Base-by-base conservation (phyloP, 805 yeast genomes). In the Scheffersomyces ergatensis region DNA sequence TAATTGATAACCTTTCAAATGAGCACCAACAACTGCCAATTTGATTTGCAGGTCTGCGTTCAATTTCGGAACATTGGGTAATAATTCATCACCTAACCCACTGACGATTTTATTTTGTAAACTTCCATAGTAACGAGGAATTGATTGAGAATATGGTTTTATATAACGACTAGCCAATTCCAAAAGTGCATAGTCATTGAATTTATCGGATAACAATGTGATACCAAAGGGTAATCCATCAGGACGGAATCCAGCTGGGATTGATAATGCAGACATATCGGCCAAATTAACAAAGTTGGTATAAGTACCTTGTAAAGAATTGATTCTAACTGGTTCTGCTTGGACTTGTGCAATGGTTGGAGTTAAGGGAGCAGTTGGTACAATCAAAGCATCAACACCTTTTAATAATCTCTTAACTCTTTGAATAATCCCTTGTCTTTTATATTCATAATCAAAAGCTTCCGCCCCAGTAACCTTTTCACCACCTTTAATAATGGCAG, bases 11-110 rank as follows among this genome's bases (percentile, higher is more conserved):
- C 96, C 97, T 41, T 80, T 72, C 50, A 93, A 73, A 59, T 92
- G 99, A 36, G 97, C 97, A 41, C 99, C 99, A 36, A 92, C 98
- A 27, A 93, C 99, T 1, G 97, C 97, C 43, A 92, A 67, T 46
- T 82, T 75, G 44, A 89, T 71, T 8, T 77, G 68, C 25, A 63
- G 47, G 1, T 70, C 60, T 20, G 65, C 51, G 33, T 63, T 57
- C 18, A 72, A 67, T 13, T 60, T 48, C n/a, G 85, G 86, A 24
- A 76, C 61, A 13, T 62, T 46, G 1, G 61, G 46, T 39, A 70
- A 58, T 34, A 80, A 62, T 42, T 72, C 79, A 50, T 80, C 84
- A 20, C 42, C 51, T 15, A 58, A 58, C 4, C 64, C 48, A 34
- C 66, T 62, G 12, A 66, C 71, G 12, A 38, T 38, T 30, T 54